A percentile compares a stretch with the other conserved stretches of the same genome.
phyloP scores from a whole-genome alignment of 257 asterid species.

The Marsdenia floribunda region DNA sequence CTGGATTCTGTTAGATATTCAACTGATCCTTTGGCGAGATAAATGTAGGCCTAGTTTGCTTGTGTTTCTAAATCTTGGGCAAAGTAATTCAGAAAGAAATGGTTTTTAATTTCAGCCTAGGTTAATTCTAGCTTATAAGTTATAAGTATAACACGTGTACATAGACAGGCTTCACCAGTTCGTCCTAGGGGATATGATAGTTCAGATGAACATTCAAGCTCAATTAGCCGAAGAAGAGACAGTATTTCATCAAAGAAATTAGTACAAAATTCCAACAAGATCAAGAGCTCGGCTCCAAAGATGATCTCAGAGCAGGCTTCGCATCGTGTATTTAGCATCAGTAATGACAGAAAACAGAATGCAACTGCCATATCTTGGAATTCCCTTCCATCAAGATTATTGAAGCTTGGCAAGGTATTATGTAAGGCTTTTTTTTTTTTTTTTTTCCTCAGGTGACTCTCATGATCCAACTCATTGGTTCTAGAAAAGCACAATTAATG shows the following conservation, averaged over 20 bases:
- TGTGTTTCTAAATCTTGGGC: neutral
- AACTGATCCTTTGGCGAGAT: neutral
- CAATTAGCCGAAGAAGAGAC: conserved; percentile 25
- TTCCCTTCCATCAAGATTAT: conserved; percentile 44
- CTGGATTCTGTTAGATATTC: neutral
- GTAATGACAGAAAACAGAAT: conserved; percentile 44
- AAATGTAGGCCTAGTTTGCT: neutral
- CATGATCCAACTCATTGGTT: neutral
- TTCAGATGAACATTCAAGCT: conserved; percentile 54
- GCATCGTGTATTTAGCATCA: conserved; percentile 28
- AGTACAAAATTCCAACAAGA: conserved; percentile 26
- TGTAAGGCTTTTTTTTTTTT: neutral
- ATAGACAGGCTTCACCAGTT: conserved; percentile 60
- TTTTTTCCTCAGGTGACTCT: neutral
- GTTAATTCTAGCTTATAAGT: conserved; percentile 8
- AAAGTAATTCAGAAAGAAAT: neutral
- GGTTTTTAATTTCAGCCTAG: neutral
- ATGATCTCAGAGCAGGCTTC: conserved; percentile 22
- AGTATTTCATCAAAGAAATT: conserved; percentile 23
- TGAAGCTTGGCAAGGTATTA: conserved; percentile 65
- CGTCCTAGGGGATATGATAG: conserved; percentile 46
- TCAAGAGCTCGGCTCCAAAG: conserved; percentile 26
- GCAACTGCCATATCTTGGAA: conserved; percentile 51
- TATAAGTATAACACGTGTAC: conserved; percentile 13
- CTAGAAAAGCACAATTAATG: neutral